These are phyloP conservation scores for Tolypocladium tundrense DNA, from an alignment of 2,329 filamentous ascomycete genomes.

Conservation along the genomic window DNA sequence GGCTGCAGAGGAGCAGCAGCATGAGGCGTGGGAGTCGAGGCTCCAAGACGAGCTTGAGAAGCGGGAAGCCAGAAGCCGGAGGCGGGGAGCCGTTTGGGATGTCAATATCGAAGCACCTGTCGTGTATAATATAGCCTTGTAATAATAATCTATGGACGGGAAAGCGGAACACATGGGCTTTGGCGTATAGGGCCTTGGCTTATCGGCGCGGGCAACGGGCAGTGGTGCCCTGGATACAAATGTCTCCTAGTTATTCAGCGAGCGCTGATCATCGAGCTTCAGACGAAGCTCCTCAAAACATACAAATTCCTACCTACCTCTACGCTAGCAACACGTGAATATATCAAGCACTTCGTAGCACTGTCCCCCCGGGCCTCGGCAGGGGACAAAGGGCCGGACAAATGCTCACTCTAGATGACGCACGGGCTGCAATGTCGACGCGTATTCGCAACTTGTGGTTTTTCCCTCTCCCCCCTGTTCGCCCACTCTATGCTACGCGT, in stretches of 20 bases:
- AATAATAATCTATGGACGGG: no score
- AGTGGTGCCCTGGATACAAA: neutral
- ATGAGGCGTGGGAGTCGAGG: constrained; percentile 12
- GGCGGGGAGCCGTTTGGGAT: neutral
- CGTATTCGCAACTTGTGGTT: constrained; percentile 10
- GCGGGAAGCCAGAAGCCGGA: neutral
- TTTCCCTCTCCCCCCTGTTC: constrained; percentile 12
- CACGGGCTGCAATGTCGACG: neutral
- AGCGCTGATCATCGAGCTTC: neutral
- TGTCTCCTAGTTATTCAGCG: neutral
- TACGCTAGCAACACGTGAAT: neutral
- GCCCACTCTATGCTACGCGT: constrained; percentile 12
- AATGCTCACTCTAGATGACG: neutral
- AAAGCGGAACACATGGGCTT: neutral
- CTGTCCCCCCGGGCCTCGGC: no score
- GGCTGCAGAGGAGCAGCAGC: constrained; percentile 3
- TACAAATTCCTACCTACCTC: neutral
- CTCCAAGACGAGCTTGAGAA: constrained; percentile 9
- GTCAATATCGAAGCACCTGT: neutral
- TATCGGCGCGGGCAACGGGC: neutral
- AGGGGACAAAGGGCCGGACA: neutral
- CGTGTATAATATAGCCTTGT: neutral
- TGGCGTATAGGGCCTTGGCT: no score
- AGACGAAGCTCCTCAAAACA: neutral
- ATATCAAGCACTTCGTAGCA: no score